phyloP scores from a whole-genome alignment of 208 protist species.

The Porcisia hertigi region DNA sequence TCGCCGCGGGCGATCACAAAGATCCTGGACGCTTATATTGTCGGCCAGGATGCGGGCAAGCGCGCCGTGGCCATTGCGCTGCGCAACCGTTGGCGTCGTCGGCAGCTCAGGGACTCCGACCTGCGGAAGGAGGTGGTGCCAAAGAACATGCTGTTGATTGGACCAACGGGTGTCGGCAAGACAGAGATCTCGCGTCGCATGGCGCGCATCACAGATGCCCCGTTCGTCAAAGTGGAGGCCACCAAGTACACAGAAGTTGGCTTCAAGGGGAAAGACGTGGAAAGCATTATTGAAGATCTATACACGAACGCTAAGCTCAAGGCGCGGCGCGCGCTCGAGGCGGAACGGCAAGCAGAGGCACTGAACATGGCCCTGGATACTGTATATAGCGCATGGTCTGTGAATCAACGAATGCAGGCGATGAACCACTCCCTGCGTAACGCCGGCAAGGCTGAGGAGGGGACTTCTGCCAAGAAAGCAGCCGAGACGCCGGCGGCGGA shows the following conservation, averaged over 20 bases:
- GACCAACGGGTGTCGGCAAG: slow-evolving; percentile 93
- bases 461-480: slow-evolving; percentile 2
- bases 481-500: slow-evolving; percentile 21
- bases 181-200: slow-evolving; percentile 97
- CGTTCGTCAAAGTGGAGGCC: slow-evolving; percentile 98
- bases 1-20: slow-evolving; percentile 91
- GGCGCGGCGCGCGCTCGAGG: slow-evolving; percentile 69
- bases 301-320: slow-evolving; percentile 92
- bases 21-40: slow-evolving; percentile 95
- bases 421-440: slow-evolving; percentile 21
- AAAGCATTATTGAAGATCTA: slow-evolving; percentile 96
- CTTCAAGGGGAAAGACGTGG: slow-evolving; percentile 97
- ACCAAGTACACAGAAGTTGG: slow-evolving; percentile 98
- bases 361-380: slow-evolving; percentile 74
- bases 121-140: slow-evolving; percentile 88
- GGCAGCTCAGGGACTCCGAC: slow-evolving; percentile 72
- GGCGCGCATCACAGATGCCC: slow-evolving; percentile 95
- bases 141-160: slow-evolving; percentile 95
- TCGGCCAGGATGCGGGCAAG: slow-evolving; percentile 96
- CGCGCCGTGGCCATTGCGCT: slow-evolving; percentile 96
- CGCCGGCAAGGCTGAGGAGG: slow-evolving; percentile 14
- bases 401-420: slow-evolving; percentile 34
- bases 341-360: slow-evolving; percentile 74
- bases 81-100: slow-evolving; percentile 94
- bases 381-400: slow-evolving; percentile 73